phyloP scores from a whole-genome alignment of 2,329 filamentous ascomycete genomes.

The Acrocalymma vagum region DNA sequence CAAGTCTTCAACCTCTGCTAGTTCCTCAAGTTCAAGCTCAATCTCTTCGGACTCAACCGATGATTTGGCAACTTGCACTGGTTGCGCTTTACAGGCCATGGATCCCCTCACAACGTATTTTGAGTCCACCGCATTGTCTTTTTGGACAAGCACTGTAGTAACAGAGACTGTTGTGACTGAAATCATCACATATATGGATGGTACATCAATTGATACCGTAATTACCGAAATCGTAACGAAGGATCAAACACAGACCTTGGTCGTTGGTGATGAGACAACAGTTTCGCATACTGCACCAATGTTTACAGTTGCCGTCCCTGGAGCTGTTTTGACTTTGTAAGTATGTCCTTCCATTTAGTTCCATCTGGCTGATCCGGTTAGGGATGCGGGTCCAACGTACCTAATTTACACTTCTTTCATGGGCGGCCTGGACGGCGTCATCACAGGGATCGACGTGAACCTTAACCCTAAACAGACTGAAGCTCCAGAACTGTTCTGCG shows the following conservation, averaged over 20 bases:
- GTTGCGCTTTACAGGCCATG: conserved; percentile 37
- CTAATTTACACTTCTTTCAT: conserved; percentile 36
- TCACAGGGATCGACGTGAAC: conserved; percentile 6
- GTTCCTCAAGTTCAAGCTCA: not conserved
- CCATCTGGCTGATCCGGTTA: conserved; percentile 8
- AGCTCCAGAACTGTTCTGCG: conserved; percentile 15
- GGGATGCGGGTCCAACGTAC: conserved; percentile 39
- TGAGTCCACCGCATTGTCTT: conserved; percentile 6
- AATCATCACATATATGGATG: conserved; percentile 33
- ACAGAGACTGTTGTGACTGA: conserved; percentile 35
- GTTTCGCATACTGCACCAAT: conserved; percentile 30
- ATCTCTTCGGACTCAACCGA: conserved; percentile 6
- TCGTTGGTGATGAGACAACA: conserved; percentile 14
- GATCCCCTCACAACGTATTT: conserved; percentile 32
- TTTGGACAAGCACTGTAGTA: conserved; percentile 31
- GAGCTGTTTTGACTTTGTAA: conserved; percentile 17
- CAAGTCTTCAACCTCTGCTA: too few species aligned
- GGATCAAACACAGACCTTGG: conserved; percentile 35
- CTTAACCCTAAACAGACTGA: conserved; percentile 12
- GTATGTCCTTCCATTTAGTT: not conserved
- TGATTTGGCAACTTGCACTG: conserved; percentile 33
- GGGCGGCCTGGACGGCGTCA: conserved; percentile 28
- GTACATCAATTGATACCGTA: conserved; percentile 33
- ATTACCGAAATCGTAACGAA: conserved; percentile 30
- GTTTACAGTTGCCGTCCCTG: conserved; percentile 29